A percentile compares a stretch with the other conserved stretches of the same genome.
These are phyloP conservation scores for Solanum chiquidenum DNA, from an alignment of 257 asterid species.

Conservation along the genomic window DNA sequence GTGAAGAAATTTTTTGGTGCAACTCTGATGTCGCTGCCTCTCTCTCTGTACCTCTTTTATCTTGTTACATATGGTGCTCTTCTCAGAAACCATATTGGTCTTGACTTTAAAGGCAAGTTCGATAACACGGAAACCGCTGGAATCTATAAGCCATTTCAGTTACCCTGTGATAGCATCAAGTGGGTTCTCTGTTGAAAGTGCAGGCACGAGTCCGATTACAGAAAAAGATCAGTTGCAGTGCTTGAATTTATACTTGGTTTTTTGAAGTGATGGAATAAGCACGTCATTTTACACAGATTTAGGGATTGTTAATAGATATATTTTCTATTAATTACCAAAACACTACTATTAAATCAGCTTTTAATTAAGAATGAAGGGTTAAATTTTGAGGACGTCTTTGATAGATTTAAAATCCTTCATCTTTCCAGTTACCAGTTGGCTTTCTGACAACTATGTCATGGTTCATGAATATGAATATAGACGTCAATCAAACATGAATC, in stretches of 20 bases:
- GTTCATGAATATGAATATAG: background rate
- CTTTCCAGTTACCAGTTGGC: background rate
- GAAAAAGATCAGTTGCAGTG: background rate
- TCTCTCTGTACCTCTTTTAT: background rate
- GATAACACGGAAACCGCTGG: background rate
- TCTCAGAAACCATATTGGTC: background rate
- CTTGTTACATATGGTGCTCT: background rate
- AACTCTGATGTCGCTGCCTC: background rate
- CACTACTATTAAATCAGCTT: background rate
- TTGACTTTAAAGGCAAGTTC: background rate
- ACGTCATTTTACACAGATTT: background rate
- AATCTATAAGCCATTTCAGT: background rate
- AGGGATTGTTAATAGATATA: background rate
- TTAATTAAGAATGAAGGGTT: background rate
- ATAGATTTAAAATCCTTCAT: too few relatives aligned
- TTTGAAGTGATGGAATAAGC: background rate
- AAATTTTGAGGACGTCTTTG: background rate
- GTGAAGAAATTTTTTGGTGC: background rate
- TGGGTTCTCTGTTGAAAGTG: background rate
- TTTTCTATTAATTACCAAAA: background rate
- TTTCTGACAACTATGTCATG: background rate
- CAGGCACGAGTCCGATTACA: background rate
- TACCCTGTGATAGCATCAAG: background rate
- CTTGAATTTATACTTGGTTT: background rate
- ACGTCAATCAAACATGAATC: background rate